Evolutionary conservation across 2,329 filamentous ascomycete species (phyloP).

Genomic region (Hypoxylon sp.): DNA sequence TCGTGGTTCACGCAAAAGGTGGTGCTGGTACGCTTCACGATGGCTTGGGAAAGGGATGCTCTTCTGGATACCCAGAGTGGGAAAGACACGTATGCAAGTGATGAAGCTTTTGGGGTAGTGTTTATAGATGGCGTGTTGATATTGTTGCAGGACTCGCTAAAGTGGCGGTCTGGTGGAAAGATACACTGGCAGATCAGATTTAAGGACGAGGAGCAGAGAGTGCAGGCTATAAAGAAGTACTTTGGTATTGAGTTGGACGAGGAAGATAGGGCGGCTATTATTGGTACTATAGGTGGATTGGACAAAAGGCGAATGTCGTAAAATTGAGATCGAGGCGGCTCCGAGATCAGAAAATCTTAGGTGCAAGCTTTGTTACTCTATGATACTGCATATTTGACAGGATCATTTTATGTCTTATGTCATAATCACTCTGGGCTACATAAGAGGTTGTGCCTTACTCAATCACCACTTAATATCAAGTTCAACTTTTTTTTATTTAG

Average conservation of each 20-base stretch:
- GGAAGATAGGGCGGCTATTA: conserved; percentile 32
- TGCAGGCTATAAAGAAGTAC: conserved; percentile 53
- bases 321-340: conserved; percentile 19
- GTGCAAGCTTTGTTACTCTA: too few species aligned
- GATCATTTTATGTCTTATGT: too few species aligned
- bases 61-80: conserved; percentile 39
- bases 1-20: conserved; percentile 50
- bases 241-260: conserved; percentile 54
- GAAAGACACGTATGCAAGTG: conserved; percentile 48
- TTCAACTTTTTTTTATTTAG: too few species aligned
- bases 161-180: conserved; percentile 50
- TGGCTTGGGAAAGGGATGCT: conserved; percentile 44
- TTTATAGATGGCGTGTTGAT: conserved; percentile 47
- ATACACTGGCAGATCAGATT: conserved; percentile 51
- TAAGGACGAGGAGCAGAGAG: conserved; percentile 53
- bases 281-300: conserved; percentile 15
- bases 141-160: conserved; percentile 52
- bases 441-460: too few species aligned
- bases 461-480: too few species aligned
- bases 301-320: too few species aligned
- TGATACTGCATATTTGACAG: too few species aligned
- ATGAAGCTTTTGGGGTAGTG: conserved; percentile 48
- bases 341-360: too few species aligned
- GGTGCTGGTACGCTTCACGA: conserved; percentile 51
- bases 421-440: too few species aligned